Evolutionary conservation across 257 asterid genomes (phyloP).

Genomic region (Coffea eugenioides): DNA sequence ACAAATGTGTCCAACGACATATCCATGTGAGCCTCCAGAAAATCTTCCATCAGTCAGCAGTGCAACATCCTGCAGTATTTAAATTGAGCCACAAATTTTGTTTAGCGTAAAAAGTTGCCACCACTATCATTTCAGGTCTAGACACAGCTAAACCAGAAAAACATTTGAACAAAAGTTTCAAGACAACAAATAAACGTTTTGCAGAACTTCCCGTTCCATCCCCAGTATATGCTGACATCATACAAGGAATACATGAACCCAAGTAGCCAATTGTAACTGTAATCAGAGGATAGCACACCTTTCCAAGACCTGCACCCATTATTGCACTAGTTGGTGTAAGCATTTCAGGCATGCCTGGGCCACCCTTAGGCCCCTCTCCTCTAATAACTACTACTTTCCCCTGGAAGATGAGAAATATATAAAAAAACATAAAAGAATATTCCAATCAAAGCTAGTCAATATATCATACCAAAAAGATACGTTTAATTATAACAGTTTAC

Average conservation of each 20-base stretch:
- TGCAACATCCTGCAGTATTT: slow-evolving; percentile 68
- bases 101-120: neutral
- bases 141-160: neutral
- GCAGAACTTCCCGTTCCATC: neutral
- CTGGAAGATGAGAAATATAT: slow-evolving; percentile 38
- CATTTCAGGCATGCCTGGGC: slow-evolving; percentile 99
- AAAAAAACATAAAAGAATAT: neutral
- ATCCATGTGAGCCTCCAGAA: slow-evolving; percentile 99
- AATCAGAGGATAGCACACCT: slow-evolving; percentile 41
- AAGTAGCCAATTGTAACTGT: neutral
- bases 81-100: neutral
- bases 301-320: slow-evolving; percentile 99
- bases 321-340: slow-evolving; percentile 98
- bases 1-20: slow-evolving; percentile 94
- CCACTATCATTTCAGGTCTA: neutral
- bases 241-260: neutral
- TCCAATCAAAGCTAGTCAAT: slow-evolving; percentile 15
- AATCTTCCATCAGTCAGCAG: slow-evolving; percentile 92
- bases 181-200: neutral
- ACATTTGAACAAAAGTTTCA: neutral
- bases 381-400: slow-evolving; percentile 92
- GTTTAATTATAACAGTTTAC: neutral
- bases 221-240: neutral
- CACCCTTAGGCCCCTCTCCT: slow-evolving; percentile 99
- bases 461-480: neutral